phyloP scores from a whole-genome alignment of 2,329 filamentous ascomycete genomes.

The Paradendryphiella salina region DNA sequence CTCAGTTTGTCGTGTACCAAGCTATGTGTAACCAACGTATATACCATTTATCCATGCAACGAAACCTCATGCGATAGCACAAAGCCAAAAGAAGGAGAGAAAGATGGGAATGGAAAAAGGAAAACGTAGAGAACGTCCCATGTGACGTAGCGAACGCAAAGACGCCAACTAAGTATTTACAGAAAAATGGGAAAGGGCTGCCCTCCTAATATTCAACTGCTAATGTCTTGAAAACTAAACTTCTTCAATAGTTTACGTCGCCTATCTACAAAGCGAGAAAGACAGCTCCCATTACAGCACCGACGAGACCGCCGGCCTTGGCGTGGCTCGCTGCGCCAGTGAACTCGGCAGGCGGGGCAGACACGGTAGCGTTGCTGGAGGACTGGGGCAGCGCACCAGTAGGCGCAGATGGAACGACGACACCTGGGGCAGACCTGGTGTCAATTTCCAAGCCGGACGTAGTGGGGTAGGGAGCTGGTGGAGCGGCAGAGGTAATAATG shows the following conservation, averaged over 20 bases:
- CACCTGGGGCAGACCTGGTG: conserved; percentile 31
- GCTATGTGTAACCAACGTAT: too few species aligned
- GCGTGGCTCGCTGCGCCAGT: conserved; percentile 34
- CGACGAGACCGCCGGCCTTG: conserved; percentile 29
- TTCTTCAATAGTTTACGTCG: too few species aligned
- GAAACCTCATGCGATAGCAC: background rate
- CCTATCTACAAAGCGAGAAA: conserved; percentile 32
- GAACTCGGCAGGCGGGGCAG: conserved; percentile 29
- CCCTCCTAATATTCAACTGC: too few species aligned
- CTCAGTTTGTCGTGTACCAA: too few species aligned
- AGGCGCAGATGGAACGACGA: conserved; percentile 28
- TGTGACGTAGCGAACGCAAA: background rate
- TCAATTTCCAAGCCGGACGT: conserved; percentile 33
- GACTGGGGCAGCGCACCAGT: conserved; percentile 24
- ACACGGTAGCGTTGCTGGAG: conserved; percentile 27
- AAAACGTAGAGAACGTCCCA: too few species aligned
- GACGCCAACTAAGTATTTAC: background rate
- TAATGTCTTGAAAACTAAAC: too few species aligned
- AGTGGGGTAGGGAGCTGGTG: conserved; percentile 23
- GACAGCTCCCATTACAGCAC: conserved; percentile 27
- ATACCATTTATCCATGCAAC: background rate
- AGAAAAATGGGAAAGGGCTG: background rate
- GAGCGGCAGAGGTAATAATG: too few species aligned
- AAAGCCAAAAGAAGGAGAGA: background rate
- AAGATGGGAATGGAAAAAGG: too few species aligned